phyloP scores from a whole-genome alignment of 495 filamentous ascomycete species.

The Penicillium manginii region DNA sequence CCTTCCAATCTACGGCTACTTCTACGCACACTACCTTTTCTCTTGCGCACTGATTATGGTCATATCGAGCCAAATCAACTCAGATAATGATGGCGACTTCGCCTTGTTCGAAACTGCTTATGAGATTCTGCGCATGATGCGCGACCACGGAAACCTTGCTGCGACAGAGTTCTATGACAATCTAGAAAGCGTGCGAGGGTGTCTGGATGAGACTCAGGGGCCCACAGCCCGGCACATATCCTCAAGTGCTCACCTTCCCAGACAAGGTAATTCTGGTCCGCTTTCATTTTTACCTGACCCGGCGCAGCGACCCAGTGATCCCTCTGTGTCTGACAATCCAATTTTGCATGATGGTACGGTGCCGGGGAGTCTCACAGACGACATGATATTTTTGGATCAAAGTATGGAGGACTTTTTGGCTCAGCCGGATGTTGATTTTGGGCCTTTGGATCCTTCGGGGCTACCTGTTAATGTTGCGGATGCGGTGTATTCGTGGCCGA shows the following conservation, averaged over 20 bases:
- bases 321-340: background rate
- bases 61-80: slow-evolving; percentile 32
- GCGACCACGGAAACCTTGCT: slow-evolving; percentile 35
- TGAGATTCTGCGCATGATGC: slow-evolving; percentile 34
- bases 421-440: slow-evolving; percentile 25
- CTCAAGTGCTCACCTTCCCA: background rate
- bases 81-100: slow-evolving; percentile 25
- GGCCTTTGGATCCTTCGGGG: slow-evolving; percentile 21
- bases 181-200: slow-evolving; percentile 26
- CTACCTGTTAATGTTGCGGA: slow-evolving; percentile 21
- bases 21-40: slow-evolving; percentile 42
- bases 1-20: slow-evolving; percentile 37
- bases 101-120: slow-evolving; percentile 30
- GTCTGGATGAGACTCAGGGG: slow-evolving; percentile 5
- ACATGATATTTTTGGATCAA: slow-evolving; percentile 34
- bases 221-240: background rate
- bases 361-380: slow-evolving; percentile 16
- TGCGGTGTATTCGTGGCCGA: slow-evolving; percentile 27
- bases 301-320: background rate
- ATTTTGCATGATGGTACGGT: slow-evolving; percentile 12
- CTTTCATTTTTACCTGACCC: background rate
- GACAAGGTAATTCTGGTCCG: background rate
- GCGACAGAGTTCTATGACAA: slow-evolving; percentile 39
- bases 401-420: slow-evolving; percentile 39
- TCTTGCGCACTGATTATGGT: slow-evolving; percentile 35